phyloP scores from a whole-genome alignment of 2,329 filamentous ascomycete genomes.

The Aureobasidium mangrovei region DNA sequence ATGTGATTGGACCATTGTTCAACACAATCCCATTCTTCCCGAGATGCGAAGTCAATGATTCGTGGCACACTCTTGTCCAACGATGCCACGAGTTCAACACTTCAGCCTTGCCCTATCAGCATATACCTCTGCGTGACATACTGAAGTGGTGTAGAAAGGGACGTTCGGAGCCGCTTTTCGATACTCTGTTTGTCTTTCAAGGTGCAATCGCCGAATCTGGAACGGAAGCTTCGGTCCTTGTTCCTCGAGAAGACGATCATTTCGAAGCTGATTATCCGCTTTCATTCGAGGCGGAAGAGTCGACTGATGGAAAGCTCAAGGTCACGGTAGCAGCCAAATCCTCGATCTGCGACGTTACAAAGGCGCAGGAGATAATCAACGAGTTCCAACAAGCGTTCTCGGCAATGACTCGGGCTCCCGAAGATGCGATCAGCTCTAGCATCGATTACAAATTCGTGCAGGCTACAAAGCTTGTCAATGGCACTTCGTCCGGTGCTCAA shows the following conservation, averaged over 20 bases:
- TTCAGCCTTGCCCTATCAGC: conserved; percentile 60
- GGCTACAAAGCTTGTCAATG: conserved; percentile 14
- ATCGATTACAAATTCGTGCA: conserved; percentile 15
- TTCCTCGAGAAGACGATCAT: conserved; percentile 5
- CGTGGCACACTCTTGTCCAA: conserved; percentile 52
- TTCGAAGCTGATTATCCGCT: conserved; percentile 60
- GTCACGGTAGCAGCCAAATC: conserved; percentile 54
- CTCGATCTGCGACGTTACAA: conserved; percentile 30
- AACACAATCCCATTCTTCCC: conserved; percentile 74
- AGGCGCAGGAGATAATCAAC: conserved; percentile 33
- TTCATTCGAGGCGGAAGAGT: conserved; percentile 63
- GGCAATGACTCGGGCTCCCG: conserved; percentile 29
- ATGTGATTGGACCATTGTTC: conserved; percentile 73
- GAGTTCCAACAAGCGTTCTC: conserved; percentile 35
- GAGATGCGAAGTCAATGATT: conserved; percentile 35
- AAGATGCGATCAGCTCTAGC: conserved; percentile 18
- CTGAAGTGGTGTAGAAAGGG: conserved; percentile 64
- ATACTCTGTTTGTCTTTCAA: conserved; percentile 77
- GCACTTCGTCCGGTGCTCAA: conserved; percentile 9
- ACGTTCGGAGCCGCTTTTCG: conserved; percentile 56
- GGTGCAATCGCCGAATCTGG: conserved; percentile 22
- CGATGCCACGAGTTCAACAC: conserved; percentile 65
- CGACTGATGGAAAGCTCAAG: conserved; percentile 38
- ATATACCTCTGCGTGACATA: conserved; percentile 69
- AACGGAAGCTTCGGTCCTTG: neutral